phyloP scores from a whole-genome alignment of 805 yeast species.

The Danielia reshetovae region DNA sequence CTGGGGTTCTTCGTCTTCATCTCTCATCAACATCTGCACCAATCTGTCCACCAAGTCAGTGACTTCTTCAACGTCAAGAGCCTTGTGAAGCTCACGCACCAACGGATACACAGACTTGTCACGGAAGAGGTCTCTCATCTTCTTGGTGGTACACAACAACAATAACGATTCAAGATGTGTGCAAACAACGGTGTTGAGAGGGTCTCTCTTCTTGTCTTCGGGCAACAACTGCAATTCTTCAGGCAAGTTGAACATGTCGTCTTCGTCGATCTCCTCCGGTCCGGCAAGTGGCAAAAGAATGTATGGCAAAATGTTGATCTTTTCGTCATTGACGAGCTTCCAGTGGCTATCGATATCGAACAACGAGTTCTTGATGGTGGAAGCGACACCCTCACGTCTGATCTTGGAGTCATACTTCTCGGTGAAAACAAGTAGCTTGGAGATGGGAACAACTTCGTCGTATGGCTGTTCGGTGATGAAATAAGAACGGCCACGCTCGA shows the following conservation, averaged over 20 bases:
- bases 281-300: slow-evolving; percentile 77
- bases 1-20: slow-evolving; percentile 53
- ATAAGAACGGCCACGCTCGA: slow-evolving; percentile 67
- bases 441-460: slow-evolving; percentile 72
- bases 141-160: slow-evolving; percentile 70
- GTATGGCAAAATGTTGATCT: slow-evolving; percentile 75
- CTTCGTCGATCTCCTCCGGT: slow-evolving; percentile 72
- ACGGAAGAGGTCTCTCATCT: slow-evolving; percentile 73
- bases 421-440: slow-evolving; percentile 79
- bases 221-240: slow-evolving; percentile 81
- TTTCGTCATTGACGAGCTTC: slow-evolving; percentile 52
- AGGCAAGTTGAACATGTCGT: slow-evolving; percentile 83
- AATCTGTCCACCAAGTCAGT: slow-evolving; percentile 74
- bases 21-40: slow-evolving; percentile 91
- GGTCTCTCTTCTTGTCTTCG: slow-evolving; percentile 74
- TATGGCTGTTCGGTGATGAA: slow-evolving; percentile 69
- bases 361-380: slow-evolving; percentile 84
- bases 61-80: slow-evolving; percentile 37
- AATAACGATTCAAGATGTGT: slow-evolving; percentile 78
- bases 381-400: slow-evolving; percentile 89
- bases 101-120: slow-evolving; percentile 81
- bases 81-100: slow-evolving; percentile 80
- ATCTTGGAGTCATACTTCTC: slow-evolving; percentile 72
- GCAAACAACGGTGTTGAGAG: slow-evolving; percentile 56
- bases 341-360: slow-evolving; percentile 74